Conservation (phyloP, 352 stramenopile genomes). For the Phytophthora pisi region DNA sequence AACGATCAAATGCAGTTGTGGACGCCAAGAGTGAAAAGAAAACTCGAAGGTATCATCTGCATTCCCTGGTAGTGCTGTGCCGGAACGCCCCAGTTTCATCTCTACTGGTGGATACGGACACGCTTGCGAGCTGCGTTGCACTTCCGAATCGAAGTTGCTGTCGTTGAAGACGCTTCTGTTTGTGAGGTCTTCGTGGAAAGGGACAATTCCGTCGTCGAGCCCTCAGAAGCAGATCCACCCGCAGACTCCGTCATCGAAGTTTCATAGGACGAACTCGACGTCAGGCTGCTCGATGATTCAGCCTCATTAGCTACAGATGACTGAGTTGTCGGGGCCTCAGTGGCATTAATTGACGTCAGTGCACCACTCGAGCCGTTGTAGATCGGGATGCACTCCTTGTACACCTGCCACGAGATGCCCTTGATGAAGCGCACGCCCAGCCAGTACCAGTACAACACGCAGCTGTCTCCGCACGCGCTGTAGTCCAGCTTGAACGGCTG, state of each 20-base stretch:
- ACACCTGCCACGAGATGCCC: slow-evolving; percentile 48
- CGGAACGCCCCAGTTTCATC: no score
- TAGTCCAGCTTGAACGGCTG: slow-evolving; percentile 41
- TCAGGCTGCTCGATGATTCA: slow-evolving; percentile 1
- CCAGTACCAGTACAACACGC: slow-evolving; percentile 49
- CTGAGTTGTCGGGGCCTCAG: not conserved
- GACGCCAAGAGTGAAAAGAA: no score
- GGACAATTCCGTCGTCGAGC: slow-evolving; percentile 1
- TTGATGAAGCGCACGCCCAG: slow-evolving; percentile 41
- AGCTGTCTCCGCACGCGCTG: slow-evolving; percentile 37
- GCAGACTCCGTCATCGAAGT: slow-evolving; percentile 5
- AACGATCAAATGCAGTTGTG: no score
- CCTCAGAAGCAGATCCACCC: not conserved
- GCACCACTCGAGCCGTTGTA: slow-evolving; percentile 11
- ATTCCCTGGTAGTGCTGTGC: no score
- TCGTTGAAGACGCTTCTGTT: slow-evolving; percentile 14
- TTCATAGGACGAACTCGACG: not conserved
- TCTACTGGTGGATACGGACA: slow-evolving; percentile 8
- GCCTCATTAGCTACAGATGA: slow-evolving; percentile 13
- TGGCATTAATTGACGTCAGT: not conserved
- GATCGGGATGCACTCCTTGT: slow-evolving; percentile 48
- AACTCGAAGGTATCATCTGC: no score
- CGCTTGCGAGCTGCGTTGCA: slow-evolving; percentile 21
- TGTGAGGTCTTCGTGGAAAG: not conserved
- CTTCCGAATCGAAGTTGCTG: slow-evolving; percentile 10